Percentiles rank a stretch among this genome's conserved stretches.
Conservation (phyloP, 2,329 filamentous ascomycete species). For the Elsinoe fawcettii region DNA sequence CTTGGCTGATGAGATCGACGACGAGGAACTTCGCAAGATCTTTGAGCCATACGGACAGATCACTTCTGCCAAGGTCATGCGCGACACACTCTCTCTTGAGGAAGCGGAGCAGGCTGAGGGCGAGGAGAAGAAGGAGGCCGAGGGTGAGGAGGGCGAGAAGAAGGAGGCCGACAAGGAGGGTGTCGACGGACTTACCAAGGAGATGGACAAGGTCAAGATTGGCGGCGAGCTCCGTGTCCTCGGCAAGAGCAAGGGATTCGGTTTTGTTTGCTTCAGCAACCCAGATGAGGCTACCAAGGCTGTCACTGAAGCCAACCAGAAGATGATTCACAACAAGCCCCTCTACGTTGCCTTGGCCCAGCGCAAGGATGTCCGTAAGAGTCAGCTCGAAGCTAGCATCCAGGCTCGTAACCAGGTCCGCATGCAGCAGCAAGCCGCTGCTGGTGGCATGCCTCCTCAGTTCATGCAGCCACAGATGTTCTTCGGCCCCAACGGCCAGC, state of each 20-base stretch:
- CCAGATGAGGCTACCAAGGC: constrained; percentile 98
- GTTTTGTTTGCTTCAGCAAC: constrained; percentile 99
- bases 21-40: constrained; percentile 92
- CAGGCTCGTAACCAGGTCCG: constrained; percentile 97
- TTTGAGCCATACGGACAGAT: constrained; percentile 89
- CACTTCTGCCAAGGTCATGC: constrained; percentile 99
- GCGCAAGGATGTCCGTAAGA: constrained; percentile 99
- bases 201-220: constrained; percentile 46
- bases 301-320: constrained; percentile 99
- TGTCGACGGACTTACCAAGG: constrained; percentile 40
- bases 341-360: constrained; percentile 96
- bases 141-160: constrained; percentile 46
- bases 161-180: constrained; percentile 52
- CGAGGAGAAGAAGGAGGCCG: constrained; percentile 48
- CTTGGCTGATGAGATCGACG: constrained; percentile 90
- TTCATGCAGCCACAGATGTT: constrained; percentile 83
- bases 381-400: constrained; percentile 96
- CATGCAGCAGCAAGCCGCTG: constrained; percentile 93
- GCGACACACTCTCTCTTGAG: constrained; percentile 55
- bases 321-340: constrained; percentile 95
- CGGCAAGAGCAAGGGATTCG: constrained; percentile 99
- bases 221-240: constrained; percentile 58
- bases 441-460: constrained; percentile 66
- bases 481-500: constrained; percentile 73
- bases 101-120: constrained; percentile 38